Conservation (phyloP, 2,329 filamentous ascomycete species). For the Ramularia endophylla region DNA sequence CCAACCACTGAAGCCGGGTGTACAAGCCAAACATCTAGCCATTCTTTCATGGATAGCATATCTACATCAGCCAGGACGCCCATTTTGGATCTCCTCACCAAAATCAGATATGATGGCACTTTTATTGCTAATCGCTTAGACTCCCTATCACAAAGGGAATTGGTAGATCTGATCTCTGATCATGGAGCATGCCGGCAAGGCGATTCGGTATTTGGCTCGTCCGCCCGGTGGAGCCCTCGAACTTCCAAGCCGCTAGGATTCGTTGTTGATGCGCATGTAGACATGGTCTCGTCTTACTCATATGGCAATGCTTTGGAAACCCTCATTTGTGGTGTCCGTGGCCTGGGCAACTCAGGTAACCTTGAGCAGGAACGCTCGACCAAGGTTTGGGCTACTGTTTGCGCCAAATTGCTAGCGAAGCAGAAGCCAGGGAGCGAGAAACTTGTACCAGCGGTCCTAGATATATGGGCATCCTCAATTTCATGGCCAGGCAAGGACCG, state of each 20-base stretch:
- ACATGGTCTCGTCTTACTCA: conserved; percentile 19
- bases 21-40: conserved; percentile 52
- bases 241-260: conserved; percentile 27
- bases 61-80: conserved; percentile 68
- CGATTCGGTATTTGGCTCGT: conserved; percentile 69
- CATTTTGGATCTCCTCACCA: conserved; percentile 71
- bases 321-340: conserved; percentile 36
- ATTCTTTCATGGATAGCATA: conserved; percentile 57
- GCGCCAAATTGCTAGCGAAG: conserved; percentile 74
- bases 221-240: conserved; percentile 43
- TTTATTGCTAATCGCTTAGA: conserved; percentile 80
- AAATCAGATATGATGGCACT: conserved; percentile 78
- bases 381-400: conserved; percentile 81
- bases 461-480: conserved; percentile 78
- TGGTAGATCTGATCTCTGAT: conserved; percentile 70
- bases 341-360: conserved; percentile 21
- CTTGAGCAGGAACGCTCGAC: conserved; percentile 69
- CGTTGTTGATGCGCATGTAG: conserved; percentile 23
- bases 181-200: conserved; percentile 73
- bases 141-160: conserved; percentile 67
- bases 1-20: conserved; percentile 51
- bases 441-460: conserved; percentile 76
- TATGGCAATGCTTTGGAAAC: conserved; percentile 25
- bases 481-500: conserved; percentile 87
- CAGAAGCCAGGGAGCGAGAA: conserved; percentile 71